Percentiles rank a stretch among this genome's conserved stretches.
Conservation (phyloP, 495 filamentous ascomycete genomes). For the Pyrenula massariospora region DNA sequence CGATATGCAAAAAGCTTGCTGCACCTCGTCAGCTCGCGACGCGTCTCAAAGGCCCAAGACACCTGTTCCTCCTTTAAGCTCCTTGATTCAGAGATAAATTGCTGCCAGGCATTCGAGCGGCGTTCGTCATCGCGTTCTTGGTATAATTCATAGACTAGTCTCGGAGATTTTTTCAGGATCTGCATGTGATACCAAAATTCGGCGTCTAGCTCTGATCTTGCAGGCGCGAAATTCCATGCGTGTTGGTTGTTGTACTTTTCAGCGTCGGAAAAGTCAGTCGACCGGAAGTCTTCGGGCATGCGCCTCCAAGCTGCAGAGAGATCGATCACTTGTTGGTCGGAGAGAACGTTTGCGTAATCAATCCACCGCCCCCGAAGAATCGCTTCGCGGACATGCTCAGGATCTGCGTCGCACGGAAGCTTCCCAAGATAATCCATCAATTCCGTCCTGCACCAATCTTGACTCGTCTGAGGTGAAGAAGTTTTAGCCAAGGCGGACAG, state of each 20-base stretch:
- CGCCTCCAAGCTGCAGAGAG: neutral
- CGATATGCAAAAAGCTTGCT: neutral
- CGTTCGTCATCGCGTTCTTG: neutral
- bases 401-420: no score
- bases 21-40: no score
- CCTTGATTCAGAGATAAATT: neutral
- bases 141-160: neutral
- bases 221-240: neutral
- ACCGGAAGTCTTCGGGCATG: neutral
- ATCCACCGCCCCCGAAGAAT: neutral
- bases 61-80: neutral
- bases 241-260: neutral
- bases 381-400: neutral
- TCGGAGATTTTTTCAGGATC: neutral
- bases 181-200: neutral
- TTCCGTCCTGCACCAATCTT: no score
- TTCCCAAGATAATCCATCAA: no score
- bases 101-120: neutral
- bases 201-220: neutral
- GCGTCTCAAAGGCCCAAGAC: neutral
- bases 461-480: no score
- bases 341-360: neutral
- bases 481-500: no score
- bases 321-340: neutral
- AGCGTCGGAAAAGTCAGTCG: neutral